Evolutionary conservation across 2,329 filamentous ascomycete species (phyloP), one percentile per base, ranked within the genome.

Genomic region (Pseudocercospora fuligena): DNA sequence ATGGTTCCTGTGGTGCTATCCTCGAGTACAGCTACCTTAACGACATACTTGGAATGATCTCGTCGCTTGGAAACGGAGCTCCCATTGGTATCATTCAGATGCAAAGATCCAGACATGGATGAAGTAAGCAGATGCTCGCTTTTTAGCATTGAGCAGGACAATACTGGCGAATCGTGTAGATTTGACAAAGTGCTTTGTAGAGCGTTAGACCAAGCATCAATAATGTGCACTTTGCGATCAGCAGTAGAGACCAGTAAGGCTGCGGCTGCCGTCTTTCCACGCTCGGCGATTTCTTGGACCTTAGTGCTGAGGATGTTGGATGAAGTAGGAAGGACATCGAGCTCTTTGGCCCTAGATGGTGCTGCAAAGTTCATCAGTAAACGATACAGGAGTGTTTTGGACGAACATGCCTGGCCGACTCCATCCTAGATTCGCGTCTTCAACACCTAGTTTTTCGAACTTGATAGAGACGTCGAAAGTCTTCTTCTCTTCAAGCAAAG

Each of bases 401-500:
- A 21, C n/a, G 33, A 60, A 68, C 79, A 72, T 69, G 85, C 84
- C 81, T 68, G 83, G 82, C 23, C 73, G 63, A 16, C 66, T 79
- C 86, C 87, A 88, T 47, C 74, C 73, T 5, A 62, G 64, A 19
- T 80, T 76, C 12, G 68, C 77, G 63, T 83, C 80, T n/a, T 82
- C 77, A 0, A 82, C 67, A 5, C 82, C 84, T 56, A 85, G 75
- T 72, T 85, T 87, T 73, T 89, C 87, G 67, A 88, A 88, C 2
- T 79, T 80, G 27, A 84, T 74, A 63, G 80, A 86, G 12, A 86
- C 74, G 72, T 89, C 87, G 70, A 86, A 89, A 0, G 78, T 79
- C 71, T 81, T 83, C 78, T 89, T 89, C 76, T 89, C 87, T 58
- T 87, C 82, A 7, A 89, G 78, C n/a, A 89, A 79, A 53, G 83